Base-by-base conservation (phyloP, 164 flowering plant species). In the Echeveria elegans region DNA sequence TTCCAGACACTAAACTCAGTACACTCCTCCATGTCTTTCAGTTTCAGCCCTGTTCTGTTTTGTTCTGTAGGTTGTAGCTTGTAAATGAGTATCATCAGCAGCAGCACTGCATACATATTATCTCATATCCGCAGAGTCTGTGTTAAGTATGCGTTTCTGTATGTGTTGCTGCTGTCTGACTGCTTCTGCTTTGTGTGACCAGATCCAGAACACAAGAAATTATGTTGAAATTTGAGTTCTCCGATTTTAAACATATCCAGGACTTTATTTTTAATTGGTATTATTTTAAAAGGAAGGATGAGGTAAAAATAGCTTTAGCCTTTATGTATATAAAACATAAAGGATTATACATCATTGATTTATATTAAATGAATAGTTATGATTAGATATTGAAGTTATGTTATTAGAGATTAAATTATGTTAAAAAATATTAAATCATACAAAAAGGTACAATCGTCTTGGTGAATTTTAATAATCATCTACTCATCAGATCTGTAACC, bases 1-100 rank as follows among this genome's bases (percentile, higher is more conserved):
- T 0, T 66, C 72, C 2, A 71, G 37, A 37, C 79, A 36, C 66
- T 63, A 63, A 32, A 36, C 41, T 63, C 28, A n/a, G n/a, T n/a
- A n/a, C n/a, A n/a, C n/a, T n/a, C n/a, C n/a, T n/a, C n/a, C n/a
- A n/a, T n/a, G n/a, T n/a, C n/a, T n/a, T 12, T 2, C n/a, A 14
- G 5, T 12, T 11, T 26, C 32, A 26, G 18, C 61, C 28, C 58
- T 28, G 58, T 52, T 8, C 58, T 12, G 11, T 6, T 21, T 12
- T 52, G 58, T 52, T n/a, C 23, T 45, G 50, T 18, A 18, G 18
- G 23, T n/a, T n/a, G 56, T 48, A 6, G n/a, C 23, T 19, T 21
- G 24, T 48, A 48, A 48, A 48, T 48, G 23, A 19, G 9, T 48
- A 8, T 48, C 24, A 48, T 48, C 23, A 19, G 24, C 23, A 47